A percentile compares a stretch with the other conserved stretches of the same genome.
phyloP scores from a whole-genome alignment of 106 monocot genomes.

The Dioscorea dumetorum region DNA sequence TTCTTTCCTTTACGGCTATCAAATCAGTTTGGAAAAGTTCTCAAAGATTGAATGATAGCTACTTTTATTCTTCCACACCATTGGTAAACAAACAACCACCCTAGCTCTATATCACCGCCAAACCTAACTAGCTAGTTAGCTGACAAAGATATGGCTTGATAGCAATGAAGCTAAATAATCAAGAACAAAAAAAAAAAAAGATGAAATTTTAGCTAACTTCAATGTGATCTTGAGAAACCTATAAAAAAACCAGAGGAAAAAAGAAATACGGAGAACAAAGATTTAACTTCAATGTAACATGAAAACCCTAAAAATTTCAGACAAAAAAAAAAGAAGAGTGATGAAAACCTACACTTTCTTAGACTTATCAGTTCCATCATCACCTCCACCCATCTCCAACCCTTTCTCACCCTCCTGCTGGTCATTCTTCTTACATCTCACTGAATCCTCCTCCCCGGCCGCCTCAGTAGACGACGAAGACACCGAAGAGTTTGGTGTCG shows the following conservation, averaged over 20 bases:
- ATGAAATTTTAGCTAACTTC: slow-evolving; percentile 1
- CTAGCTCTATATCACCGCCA: no score
- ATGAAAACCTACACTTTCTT: slow-evolving; percentile 53
- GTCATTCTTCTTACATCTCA: slow-evolving; percentile 33
- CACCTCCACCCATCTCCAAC: slow-evolving; percentile 1
- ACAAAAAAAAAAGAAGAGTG: no score
- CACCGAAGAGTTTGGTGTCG: slow-evolving; percentile 70
- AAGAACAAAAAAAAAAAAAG: neutral
- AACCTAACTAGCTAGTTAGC: no score
- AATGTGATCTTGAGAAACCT: slow-evolving; percentile 7
- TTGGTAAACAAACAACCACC: no score
- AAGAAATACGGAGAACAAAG: neutral
- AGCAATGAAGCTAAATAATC: neutral
- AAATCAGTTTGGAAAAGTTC: neutral
- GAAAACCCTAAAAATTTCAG: neutral
- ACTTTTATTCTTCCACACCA: no score
- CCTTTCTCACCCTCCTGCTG: slow-evolving; percentile 12
- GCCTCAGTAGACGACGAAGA: slow-evolving; percentile 73
- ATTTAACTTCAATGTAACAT: no score
- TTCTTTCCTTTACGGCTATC: slow-evolving; percentile 1
- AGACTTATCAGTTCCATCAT: slow-evolving; percentile 22
- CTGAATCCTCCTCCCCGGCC: slow-evolving; percentile 29
- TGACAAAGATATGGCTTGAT: no score
- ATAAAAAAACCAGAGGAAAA: no score
- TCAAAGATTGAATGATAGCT: neutral